Percentiles rank a stretch among this genome's conserved stretches.
phyloP scores from a whole-genome alignment of 352 stramenopile genomes.

The Globisporangium spiculum region DNA sequence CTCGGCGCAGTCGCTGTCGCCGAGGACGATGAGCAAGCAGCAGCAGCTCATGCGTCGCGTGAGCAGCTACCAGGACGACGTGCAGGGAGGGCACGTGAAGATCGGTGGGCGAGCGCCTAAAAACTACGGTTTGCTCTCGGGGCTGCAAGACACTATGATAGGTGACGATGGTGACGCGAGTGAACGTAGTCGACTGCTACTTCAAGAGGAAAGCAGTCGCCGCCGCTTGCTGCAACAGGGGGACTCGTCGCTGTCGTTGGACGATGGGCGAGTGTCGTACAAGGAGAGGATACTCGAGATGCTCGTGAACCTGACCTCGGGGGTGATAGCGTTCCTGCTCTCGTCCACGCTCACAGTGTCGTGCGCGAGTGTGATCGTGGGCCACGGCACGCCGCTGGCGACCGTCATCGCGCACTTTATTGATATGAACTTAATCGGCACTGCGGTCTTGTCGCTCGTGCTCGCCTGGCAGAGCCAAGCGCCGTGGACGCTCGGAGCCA shows the following conservation, averaged over 20 bases:
- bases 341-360: conserved; percentile 78
- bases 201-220: conserved; percentile 22
- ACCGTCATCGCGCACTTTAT: conserved; percentile 75
- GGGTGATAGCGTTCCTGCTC: conserved; percentile 74
- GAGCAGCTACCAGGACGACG: conserved; percentile 49
- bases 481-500: conserved; percentile 71
- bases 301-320: conserved; percentile 69
- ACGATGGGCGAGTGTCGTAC: conserved; percentile 8
- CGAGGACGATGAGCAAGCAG: conserved; percentile 20
- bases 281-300: conserved; percentile 19
- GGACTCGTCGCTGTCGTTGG: neutral
- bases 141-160: conserved; percentile 11
- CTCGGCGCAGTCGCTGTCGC: conserved; percentile 47
- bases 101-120: neutral
- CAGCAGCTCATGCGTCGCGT: conserved; percentile 52
- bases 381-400: conserved; percentile 54
- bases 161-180: conserved; percentile 14
- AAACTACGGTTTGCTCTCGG: conserved; percentile 12
- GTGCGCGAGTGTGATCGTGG: conserved; percentile 75
- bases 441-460: conserved; percentile 61
- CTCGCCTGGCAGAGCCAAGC: conserved; percentile 72
- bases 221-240: conserved; percentile 9
- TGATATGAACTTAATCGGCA: conserved; percentile 82
- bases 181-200: conserved; percentile 15
- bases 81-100: conserved; percentile 6